These are phyloP conservation scores for Lizonia empirigonia DNA, from an alignment of 2,329 filamentous ascomycete genomes.

Conservation along the genomic window DNA sequence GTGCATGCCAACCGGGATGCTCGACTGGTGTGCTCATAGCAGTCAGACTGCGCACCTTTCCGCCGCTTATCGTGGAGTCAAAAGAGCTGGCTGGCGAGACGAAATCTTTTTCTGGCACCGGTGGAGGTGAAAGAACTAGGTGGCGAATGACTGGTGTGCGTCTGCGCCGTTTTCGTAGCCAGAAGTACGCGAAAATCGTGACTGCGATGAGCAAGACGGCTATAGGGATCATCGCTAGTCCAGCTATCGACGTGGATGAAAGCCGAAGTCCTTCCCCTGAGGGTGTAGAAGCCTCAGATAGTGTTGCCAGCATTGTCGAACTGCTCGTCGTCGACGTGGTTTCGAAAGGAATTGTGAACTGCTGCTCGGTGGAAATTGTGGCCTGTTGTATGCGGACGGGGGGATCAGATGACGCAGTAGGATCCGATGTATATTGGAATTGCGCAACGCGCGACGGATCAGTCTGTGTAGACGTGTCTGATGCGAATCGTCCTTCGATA, in stretches of 20 bases:
- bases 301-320: slow-evolving; percentile 1
- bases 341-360: slow-evolving; percentile 5
- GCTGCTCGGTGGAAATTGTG: slow-evolving; percentile 11
- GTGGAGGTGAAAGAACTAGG: slow-evolving; percentile 1
- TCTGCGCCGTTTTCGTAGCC: slow-evolving; percentile 22
- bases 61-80: slow-evolving; percentile 18
- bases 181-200: slow-evolving; percentile 26
- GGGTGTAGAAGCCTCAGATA: neutral
- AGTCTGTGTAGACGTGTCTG: slow-evolving; percentile 1
- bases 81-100: slow-evolving; percentile 12
- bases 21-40: slow-evolving; percentile 24
- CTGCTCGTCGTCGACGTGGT: neutral
- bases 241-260: slow-evolving; percentile 23
- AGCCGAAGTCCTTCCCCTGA: slow-evolving; percentile 9
- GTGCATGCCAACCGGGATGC: slow-evolving; percentile 1
- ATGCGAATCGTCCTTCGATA: slow-evolving; percentile 14
- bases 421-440: slow-evolving; percentile 2
- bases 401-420: slow-evolving; percentile 2
- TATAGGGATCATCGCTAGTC: slow-evolving; percentile 35
- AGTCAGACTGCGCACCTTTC: slow-evolving; percentile 27
- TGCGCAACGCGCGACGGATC: neutral
- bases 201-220: slow-evolving; percentile 21
- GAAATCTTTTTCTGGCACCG: slow-evolving; percentile 24
- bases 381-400: slow-evolving; percentile 15
- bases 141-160: slow-evolving; percentile 1